These are phyloP conservation scores for Boletellus sp. DNA, from an alignment of 768 basidiomycete species.

Conservation along the genomic window DNA sequence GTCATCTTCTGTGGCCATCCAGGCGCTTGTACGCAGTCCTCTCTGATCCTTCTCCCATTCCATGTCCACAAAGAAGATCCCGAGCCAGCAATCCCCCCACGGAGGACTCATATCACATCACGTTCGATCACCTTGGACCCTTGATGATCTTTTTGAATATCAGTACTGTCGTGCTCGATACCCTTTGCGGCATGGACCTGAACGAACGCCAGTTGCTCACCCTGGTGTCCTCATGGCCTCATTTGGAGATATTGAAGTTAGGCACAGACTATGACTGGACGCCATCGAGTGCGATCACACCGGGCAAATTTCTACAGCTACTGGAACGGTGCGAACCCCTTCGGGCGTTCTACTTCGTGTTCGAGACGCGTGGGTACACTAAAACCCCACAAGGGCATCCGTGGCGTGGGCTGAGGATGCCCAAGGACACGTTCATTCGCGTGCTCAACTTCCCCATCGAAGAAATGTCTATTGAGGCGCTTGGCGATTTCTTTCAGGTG, in stretches of 20 bases:
- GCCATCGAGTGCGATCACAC: conserved; percentile 7
- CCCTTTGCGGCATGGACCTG: conserved; percentile 1
- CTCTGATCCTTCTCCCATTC: neutral
- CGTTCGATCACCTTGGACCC: conserved; percentile 1
- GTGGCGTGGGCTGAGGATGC: conserved; percentile 10
- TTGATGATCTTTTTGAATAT: conserved; percentile 7
- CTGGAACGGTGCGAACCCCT: conserved; percentile 13
- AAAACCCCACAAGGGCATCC: conserved; percentile 5
- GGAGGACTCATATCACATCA: neutral
- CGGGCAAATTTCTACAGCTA: conserved; percentile 6
- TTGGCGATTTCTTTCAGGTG: conserved; percentile 13
- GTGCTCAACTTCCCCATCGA: conserved; percentile 8
- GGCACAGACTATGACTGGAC: conserved; percentile 3
- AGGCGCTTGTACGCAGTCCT: neutral
- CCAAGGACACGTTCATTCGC: neutral
- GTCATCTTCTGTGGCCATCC: conserved; percentile 3
- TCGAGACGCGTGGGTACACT: conserved; percentile 11
- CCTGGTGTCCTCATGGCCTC: conserved; percentile 15
- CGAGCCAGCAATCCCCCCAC: neutral
- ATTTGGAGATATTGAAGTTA: neutral
- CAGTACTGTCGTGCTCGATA: neutral
- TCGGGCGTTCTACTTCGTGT: neutral
- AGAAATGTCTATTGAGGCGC: conserved; percentile 5
- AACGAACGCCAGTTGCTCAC: conserved; percentile 5
- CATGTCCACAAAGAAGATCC: neutral